A percentile compares a stretch with the other conserved stretches of the same genome.
These are phyloP conservation scores for Chrysanthemum makinoi DNA, from an alignment of 129 eudicot species.

Conservation along the genomic window DNA sequence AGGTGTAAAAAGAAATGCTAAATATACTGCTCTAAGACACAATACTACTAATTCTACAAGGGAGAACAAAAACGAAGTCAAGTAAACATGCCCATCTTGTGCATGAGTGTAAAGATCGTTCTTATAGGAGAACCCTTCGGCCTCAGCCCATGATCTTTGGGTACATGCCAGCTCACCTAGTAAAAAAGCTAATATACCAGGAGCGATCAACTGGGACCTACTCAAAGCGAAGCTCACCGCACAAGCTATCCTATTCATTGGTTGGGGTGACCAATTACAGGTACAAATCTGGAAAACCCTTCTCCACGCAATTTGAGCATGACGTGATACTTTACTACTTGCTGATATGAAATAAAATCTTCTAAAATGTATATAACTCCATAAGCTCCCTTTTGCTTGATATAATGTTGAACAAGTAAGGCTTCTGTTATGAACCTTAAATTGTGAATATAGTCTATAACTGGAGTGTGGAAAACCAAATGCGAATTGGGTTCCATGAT, in stretches of 20 bases:
- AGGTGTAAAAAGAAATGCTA: constrained; percentile 68
- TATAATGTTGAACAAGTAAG: constrained; percentile 23
- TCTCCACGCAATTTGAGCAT: constrained; percentile 69
- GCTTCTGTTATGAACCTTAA: constrained; percentile 31
- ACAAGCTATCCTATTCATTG: constrained; percentile 58
- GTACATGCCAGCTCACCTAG: constrained; percentile 59
- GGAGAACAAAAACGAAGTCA: constrained; percentile 49
- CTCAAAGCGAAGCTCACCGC: constrained; percentile 81
- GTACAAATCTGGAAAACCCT: constrained; percentile 47
- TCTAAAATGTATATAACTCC: constrained; percentile 33
- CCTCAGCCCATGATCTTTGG: constrained; percentile 44
- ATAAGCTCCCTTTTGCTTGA: constrained; percentile 42
- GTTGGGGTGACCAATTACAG: constrained; percentile 46
- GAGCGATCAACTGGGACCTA: constrained; percentile 70
- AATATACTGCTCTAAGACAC: constrained; percentile 69
- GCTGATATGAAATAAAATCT: constrained; percentile 36
- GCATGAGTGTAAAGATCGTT: constrained; percentile 69
- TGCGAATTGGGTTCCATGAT: constrained; percentile 29
- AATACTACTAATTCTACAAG: constrained; percentile 60
- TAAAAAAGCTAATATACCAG: constrained; percentile 74
- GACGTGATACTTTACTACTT: constrained; percentile 45
- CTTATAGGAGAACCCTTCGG: constrained; percentile 49
- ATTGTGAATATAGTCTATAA: constrained; percentile 43
- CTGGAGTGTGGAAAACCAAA: constrained; percentile 33
- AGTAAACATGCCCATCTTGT: constrained; percentile 63